A percentile compares a stretch with the other conserved stretches of the same genome.
phyloP scores from a whole-genome alignment of 2,329 filamentous ascomycete genomes.

The Cyanodermella asteris region DNA sequence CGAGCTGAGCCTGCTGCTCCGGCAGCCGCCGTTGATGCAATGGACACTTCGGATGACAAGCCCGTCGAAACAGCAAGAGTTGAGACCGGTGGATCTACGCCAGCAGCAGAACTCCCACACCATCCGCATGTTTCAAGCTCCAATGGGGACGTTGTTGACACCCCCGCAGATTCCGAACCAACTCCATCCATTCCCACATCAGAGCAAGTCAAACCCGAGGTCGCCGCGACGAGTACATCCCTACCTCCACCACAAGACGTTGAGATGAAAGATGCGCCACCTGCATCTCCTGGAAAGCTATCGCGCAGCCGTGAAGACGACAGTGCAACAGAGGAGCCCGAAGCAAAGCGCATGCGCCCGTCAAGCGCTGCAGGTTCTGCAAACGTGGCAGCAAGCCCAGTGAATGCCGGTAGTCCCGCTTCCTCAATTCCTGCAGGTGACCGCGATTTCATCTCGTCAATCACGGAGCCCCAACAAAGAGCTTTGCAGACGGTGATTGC shows the following conservation, averaged over 20 bases:
- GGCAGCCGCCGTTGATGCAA: no score
- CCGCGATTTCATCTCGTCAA: no score
- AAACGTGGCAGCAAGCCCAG: constrained; percentile 32
- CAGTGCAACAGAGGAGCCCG: constrained; percentile 23
- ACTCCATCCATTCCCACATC: constrained; percentile 5
- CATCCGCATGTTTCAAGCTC: constrained; percentile 10
- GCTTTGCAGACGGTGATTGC: constrained; percentile 18
- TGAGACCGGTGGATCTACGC: constrained; percentile 9
- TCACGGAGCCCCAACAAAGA: constrained; percentile 22
- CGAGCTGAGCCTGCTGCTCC: no score
- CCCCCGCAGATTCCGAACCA: constrained; percentile 8
- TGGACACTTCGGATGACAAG: no score
- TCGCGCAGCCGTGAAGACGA: constrained; percentile 64
- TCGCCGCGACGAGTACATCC: constrained; percentile 8
- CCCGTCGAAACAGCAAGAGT: constrained; percentile 4
- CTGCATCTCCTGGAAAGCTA: constrained; percentile 31
- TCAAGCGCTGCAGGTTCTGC: no score
- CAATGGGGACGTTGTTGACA: constrained; percentile 6
- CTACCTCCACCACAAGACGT: constrained; percentile 19
- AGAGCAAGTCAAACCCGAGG: constrained; percentile 8
- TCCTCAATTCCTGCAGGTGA: constrained; percentile 63
- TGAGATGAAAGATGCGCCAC: constrained; percentile 32
- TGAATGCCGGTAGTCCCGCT: no score
- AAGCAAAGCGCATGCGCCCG: constrained; percentile 7
- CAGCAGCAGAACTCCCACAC: constrained; percentile 16